These are phyloP conservation scores for Ormosia emarginata DNA, from an alignment of 306 rosid species.

Conservation along the genomic window DNA sequence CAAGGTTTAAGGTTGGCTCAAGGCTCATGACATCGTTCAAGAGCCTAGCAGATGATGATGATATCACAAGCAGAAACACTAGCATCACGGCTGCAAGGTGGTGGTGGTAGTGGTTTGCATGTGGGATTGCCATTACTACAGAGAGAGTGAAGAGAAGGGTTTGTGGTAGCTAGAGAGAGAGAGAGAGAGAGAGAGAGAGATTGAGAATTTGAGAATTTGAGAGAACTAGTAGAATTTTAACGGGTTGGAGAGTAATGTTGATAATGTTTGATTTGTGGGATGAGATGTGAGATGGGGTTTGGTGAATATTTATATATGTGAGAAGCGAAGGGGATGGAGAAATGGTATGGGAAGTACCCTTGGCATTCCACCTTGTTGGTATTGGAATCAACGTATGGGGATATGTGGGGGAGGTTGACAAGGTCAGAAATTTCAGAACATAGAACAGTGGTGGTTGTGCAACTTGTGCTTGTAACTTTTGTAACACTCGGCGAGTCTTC, in stretches of 20 bases:
- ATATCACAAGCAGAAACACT: neutral
- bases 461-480: neutral
- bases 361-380: neutral
- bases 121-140: slow-evolving; percentile 18
- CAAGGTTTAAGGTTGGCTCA: slow-evolving; percentile 18
- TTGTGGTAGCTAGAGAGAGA: neutral
- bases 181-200: neutral
- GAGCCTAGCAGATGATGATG: slow-evolving; percentile 35
- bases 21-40: neutral
- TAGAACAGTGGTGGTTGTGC: neutral
- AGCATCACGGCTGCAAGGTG: neutral
- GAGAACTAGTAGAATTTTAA: neutral
- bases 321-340: neutral
- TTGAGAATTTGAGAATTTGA: neutral
- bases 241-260: neutral
- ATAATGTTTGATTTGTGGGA: neutral
- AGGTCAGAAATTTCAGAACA: slow-evolving; percentile 2
- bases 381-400: neutral
- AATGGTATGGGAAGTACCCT: neutral
- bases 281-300: neutral
- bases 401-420: slow-evolving; percentile 8
- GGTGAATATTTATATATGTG: neutral
- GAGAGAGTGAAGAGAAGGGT: neutral
- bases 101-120: neutral
- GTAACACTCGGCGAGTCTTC: neutral